These are phyloP conservation scores for Inga leiocalycina DNA, from an alignment of 306 rosid species.

Conservation along the genomic window DNA sequence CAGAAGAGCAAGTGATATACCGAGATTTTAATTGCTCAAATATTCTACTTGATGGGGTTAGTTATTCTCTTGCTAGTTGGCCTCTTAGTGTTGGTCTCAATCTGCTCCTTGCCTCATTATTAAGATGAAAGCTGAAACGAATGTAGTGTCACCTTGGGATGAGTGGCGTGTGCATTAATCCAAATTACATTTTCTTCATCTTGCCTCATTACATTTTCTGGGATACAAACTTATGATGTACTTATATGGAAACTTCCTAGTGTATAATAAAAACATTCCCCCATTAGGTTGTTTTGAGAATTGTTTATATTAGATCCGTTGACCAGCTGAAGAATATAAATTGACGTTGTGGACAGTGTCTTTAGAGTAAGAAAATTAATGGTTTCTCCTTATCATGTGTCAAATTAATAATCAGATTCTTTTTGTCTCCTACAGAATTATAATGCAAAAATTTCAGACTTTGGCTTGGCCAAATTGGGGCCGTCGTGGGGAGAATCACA, in stretches of 20 bases:
- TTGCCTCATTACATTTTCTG: neutral
- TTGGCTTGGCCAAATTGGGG: constrained; percentile 87
- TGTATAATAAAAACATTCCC: neutral
- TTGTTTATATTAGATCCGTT: constrained; percentile 2
- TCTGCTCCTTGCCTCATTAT: neutral
- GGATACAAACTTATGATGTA: neutral
- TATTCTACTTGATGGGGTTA: constrained; percentile 84
- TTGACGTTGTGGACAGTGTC: constrained; percentile 2
- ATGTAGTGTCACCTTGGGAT: constrained; percentile 26
- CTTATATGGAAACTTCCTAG: neutral
- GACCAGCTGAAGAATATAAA: constrained; percentile 4
- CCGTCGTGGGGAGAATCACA: constrained; percentile 76
- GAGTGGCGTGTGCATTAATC: constrained; percentile 8
- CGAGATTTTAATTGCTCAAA: constrained; percentile 93
- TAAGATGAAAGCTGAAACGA: neutral
- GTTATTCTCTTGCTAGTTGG: constrained; percentile 28
- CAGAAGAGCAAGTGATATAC: constrained; percentile 74
- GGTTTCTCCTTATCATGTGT: neutral
- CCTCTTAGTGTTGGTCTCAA: constrained; percentile 5
- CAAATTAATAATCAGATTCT: constrained; percentile 12
- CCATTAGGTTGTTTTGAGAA: neutral
- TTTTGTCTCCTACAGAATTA: constrained; percentile 50
- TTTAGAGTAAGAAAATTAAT: constrained; percentile 16
- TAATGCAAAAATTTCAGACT: constrained; percentile 84
- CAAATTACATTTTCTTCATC: too few species aligned